These are phyloP conservation scores for Fraxinus greggii DNA, from an alignment of 305 asterid genomes.

Conservation along the genomic window DNA sequence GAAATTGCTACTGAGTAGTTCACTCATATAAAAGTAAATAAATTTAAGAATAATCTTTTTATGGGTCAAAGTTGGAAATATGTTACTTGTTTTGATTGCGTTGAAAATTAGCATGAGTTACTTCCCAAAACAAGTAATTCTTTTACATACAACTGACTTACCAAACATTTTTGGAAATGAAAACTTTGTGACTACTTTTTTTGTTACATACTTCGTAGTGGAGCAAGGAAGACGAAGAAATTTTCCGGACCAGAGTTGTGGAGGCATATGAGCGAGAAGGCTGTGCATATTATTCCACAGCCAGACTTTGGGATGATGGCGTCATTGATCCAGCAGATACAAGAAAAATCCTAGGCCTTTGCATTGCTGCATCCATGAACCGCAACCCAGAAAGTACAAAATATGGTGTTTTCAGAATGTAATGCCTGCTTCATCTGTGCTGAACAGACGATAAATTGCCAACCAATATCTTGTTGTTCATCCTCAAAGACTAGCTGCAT, in stretches of 20 bases:
- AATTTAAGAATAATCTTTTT: neutral
- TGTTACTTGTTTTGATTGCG: neutral
- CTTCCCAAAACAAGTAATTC: neutral
- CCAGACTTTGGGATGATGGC: constrained; percentile 99
- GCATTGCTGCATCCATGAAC: constrained; percentile 70
- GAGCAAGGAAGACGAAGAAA: constrained; percentile 86
- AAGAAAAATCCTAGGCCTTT: constrained; percentile 70
- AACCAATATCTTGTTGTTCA: neutral
- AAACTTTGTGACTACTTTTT: neutral
- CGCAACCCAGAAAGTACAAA: constrained; percentile 61
- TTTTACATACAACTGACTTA: neutral
- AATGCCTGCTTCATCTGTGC: constrained; percentile 9
- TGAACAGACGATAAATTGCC: neutral
- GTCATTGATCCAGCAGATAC: constrained; percentile 95
- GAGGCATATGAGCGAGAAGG: constrained; percentile 91
- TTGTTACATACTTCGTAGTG: constrained; percentile 45
- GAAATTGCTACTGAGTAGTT: neutral
- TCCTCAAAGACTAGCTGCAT: neutral
- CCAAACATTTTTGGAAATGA: neutral
- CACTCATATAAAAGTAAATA: neutral
- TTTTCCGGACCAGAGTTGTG: constrained; percentile 62
- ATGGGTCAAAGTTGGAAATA: neutral
- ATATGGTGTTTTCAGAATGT: constrained; percentile 96
- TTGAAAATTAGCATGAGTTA: neutral
- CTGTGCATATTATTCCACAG: constrained; percentile 82